These are phyloP conservation scores for Bacterosira constricta DNA, from an alignment of 108 stramenopile species.

Conservation along the genomic window DNA sequence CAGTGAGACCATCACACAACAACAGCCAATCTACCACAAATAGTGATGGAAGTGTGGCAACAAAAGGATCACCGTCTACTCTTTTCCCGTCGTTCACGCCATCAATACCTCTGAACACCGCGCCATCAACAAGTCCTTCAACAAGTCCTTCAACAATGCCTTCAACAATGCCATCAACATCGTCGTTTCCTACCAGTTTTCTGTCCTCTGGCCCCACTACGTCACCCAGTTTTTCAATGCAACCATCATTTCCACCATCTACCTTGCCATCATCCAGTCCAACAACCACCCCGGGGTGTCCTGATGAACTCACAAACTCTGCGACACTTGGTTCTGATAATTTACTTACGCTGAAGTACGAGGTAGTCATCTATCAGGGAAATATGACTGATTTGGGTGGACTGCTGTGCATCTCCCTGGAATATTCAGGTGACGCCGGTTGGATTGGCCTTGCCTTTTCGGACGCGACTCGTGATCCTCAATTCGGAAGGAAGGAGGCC, in stretches of 20 bases:
- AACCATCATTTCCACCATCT: constrained; percentile 22
- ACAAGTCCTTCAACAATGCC: neutral
- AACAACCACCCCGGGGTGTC: constrained; percentile 19
- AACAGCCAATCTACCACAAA: neutral
- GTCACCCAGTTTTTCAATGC: neutral
- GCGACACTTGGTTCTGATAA: constrained; percentile 18
- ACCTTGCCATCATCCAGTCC: constrained; percentile 19
- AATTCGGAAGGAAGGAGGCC: constrained; percentile 44
- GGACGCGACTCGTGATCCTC: constrained; percentile 29
- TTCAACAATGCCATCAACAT: too few species aligned
- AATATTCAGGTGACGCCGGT: constrained; percentile 33
- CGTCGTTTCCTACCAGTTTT: neutral
- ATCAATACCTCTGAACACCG: neutral
- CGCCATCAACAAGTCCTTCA: neutral
- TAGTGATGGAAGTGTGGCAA: neutral
- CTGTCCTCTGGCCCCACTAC: constrained; percentile 2
- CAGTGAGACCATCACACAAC: neutral
- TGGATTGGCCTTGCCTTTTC: constrained; percentile 45
- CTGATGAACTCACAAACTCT: constrained; percentile 16
- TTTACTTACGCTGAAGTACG: constrained; percentile 24
- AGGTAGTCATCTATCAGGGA: constrained; percentile 17
- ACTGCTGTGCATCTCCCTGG: constrained; percentile 28
- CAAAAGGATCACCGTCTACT: neutral
- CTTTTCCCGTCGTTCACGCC: neutral
- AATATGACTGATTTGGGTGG: neutral